Conservation (phyloP, 2,329 filamentous ascomycete genomes). For the Coniochaeta ligniaria region DNA sequence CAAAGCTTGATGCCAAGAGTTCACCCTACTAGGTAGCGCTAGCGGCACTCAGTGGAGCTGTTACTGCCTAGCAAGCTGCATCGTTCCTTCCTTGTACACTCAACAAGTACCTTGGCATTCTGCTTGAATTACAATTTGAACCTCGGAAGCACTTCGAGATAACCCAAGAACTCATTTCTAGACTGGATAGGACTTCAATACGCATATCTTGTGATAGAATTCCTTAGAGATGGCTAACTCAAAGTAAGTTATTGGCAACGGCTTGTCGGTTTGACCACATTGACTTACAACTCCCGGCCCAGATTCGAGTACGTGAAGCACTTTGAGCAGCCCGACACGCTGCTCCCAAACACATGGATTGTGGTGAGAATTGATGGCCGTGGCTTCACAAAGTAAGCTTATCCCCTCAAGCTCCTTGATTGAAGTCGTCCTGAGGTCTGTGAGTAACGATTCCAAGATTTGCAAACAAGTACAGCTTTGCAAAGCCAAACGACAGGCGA, state of each 20-base stretch:
- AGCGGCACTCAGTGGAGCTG: background rate
- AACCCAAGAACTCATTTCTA: background rate
- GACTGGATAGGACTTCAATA: background rate
- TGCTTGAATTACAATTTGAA: background rate
- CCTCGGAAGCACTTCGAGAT: background rate
- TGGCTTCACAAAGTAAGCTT: constrained; percentile 80
- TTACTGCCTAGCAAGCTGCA: background rate
- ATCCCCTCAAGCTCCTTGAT: background rate
- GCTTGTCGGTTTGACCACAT: background rate
- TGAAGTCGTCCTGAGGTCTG: background rate
- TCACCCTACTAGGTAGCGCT: too few species aligned
- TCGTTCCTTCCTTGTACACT: background rate
- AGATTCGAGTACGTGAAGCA: constrained; percentile 91
- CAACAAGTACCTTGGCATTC: background rate
- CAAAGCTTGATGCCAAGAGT: background rate
- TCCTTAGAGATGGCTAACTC: constrained; percentile 44
- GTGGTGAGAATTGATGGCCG: constrained; percentile 90
- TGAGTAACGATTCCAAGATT: constrained; percentile 44
- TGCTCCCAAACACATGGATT: constrained; percentile 92
- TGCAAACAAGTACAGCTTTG: constrained; percentile 74
- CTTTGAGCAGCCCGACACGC: constrained; percentile 75
- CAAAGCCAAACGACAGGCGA: constrained; percentile 85
- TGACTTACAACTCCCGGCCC: constrained; percentile 10
- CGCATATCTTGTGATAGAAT: background rate
- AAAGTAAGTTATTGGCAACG: constrained; percentile 28